A percentile compares a stretch with the other conserved stretches of the same genome.
Conservation (phyloP, 1,139 yeast genomes). For the Taiozyma sp. region DNA sequence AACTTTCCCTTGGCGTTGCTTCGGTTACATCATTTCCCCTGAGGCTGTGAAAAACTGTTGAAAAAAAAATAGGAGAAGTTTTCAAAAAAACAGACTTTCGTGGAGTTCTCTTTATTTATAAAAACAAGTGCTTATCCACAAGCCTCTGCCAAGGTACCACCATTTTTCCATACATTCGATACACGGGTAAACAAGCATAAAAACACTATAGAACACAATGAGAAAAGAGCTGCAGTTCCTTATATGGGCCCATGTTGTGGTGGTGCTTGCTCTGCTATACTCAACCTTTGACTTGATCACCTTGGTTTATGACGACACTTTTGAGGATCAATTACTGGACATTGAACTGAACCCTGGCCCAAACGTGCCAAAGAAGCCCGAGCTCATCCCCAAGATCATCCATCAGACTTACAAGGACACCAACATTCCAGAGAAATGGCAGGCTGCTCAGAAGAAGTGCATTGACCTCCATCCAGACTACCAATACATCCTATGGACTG, state of each 20-base stretch:
- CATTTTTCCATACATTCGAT: no score
- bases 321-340: conserved; percentile 54
- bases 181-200: no score
- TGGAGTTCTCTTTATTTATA: no score
- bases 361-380: conserved; percentile 38
- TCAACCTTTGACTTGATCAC: conserved; percentile 73
- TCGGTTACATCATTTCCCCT: no score
- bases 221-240: conserved; percentile 57
- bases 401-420: conserved; percentile 88
- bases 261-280: conserved; percentile 55
- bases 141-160: no score
- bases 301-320: conserved; percentile 67
- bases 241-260: conserved; percentile 49
- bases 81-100: no score
- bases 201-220: conserved; percentile 19
- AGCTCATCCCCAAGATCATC: conserved; percentile 79
- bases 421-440: conserved; percentile 79
- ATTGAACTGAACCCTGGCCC: conserved; percentile 49
- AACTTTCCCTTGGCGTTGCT: no score
- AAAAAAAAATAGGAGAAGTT: no score
- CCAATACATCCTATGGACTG: conserved; percentile 89
- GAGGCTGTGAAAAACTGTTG: no score
- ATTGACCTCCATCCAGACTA: conserved; percentile 80
- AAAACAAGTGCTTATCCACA: no score
- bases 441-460: conserved; percentile 71